phyloP scores from a whole-genome alignment of 805 yeast species.

The Suhomyces tanzawaensis region DNA sequence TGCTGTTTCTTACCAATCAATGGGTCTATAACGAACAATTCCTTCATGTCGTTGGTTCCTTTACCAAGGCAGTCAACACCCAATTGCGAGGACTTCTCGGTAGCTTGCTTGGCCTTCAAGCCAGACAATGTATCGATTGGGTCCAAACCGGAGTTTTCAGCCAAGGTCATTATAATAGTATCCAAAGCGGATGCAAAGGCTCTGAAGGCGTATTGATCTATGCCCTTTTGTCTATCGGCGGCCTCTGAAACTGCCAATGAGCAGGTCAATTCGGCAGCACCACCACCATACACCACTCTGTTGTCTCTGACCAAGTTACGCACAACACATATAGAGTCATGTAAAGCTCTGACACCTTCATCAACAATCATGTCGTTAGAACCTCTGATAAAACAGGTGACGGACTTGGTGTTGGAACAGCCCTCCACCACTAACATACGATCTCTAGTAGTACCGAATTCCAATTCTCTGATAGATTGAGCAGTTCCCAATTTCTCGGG shows the following conservation, averaged over 20 bases:
- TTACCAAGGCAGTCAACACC: slow-evolving; percentile 95
- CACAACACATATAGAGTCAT: slow-evolving; percentile 95
- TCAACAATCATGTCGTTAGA: slow-evolving; percentile 97
- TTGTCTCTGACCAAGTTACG: slow-evolving; percentile 90
- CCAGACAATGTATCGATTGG: slow-evolving; percentile 87
- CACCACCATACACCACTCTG: slow-evolving; percentile 98
- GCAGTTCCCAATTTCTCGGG: slow-evolving; percentile 84
- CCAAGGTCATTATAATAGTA: slow-evolving; percentile 87
- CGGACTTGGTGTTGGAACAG: slow-evolving; percentile 81
- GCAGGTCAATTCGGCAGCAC: slow-evolving; percentile 95
- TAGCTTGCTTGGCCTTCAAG: slow-evolving; percentile 81
- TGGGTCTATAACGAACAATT: slow-evolving; percentile 93
- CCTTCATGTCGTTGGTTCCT: slow-evolving; percentile 90
- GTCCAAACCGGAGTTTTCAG: slow-evolving; percentile 94
- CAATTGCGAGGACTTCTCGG: slow-evolving; percentile 62
- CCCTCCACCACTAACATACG: slow-evolving; percentile 94
- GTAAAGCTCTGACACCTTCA: slow-evolving; percentile 94
- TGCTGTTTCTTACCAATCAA: slow-evolving; percentile 97
- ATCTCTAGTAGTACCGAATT: slow-evolving; percentile 95
- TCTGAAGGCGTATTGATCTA: slow-evolving; percentile 96
- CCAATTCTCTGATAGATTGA: slow-evolving; percentile 79
- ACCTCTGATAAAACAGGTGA: slow-evolving; percentile 91
- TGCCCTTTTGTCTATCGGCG: slow-evolving; percentile 91
- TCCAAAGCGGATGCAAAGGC: slow-evolving; percentile 92
- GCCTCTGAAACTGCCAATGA: slow-evolving; percentile 87